Evolutionary conservation across 305 asterid species (phyloP), one percentile per base, ranked within the genome.

Genomic region (Plantago coronopus): DNA sequence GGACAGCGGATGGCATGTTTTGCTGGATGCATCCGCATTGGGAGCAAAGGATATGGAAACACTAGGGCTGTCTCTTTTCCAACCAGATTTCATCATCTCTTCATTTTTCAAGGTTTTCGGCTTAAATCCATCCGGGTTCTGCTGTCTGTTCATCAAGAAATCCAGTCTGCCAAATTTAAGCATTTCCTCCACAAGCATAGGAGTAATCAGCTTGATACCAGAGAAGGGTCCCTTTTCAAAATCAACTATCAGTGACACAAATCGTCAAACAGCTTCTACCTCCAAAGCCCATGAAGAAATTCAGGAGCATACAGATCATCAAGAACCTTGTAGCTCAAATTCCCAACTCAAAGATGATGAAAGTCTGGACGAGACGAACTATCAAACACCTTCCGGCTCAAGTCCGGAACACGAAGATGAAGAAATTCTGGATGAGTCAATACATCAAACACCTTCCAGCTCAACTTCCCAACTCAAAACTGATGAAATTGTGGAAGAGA

Each of bases 21-120:
- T 85, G 72, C 87, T 90, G 11, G 97, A 90, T 31, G 97, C 95
- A 17, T 78, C 81, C 21, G 82, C 96, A 11, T 69, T 90, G 44
- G 78, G 87, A 15, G 83, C 93, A 0, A 90, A 87, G 62, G 95
- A 86, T 14, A 90, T 90, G 97, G 97, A 90, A 54, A 87, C 97
- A 0, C 57, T 90, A 57, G 97, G 97, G 9, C 84, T 87, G 2
- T 87, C 95, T 7, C 73, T 90, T 0, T 90, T 90, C 51, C 78
- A 65, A 2, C 96, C 97, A 5, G 96, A 90, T 38, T 87, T 87
- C 62, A 69, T 87, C 10, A 75, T 82, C 59, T 85, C 81, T 73
- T 85, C 91, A 0, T 87, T 90, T 54, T 90, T 25, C 81, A 85
- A 90, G 70, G 72, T 87, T 58, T 87, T 87, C 18, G 97, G 91